Base-by-base conservation (phyloP, 179 eudicot species). In the Amaranthus tricolor region DNA sequence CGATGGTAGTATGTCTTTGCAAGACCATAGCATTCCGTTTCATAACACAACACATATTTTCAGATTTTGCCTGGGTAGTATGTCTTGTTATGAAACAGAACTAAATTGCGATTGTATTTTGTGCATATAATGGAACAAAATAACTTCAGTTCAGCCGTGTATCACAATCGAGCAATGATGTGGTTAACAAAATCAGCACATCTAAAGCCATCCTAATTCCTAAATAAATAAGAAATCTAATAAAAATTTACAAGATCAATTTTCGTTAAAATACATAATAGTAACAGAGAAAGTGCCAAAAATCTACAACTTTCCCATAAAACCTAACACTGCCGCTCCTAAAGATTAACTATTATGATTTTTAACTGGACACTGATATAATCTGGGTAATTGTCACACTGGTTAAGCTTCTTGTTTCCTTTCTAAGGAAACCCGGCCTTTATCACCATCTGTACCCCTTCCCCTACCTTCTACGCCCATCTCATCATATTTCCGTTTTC, bases 401-500 rank as follows among this genome's bases (percentile, higher is more conserved):
- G 5, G 44, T 52, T 81, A 80, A 7, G 74, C 83, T 74, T 77
- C 86, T 70, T 81, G 80, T 82, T 74, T 85, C 68, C 72, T 84
- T 66, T 85, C 84, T 14, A 82, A 53, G 52, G 73, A 78, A 69
- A 54, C 81, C 64, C 83, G 62, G 66, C 83, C 81, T 75, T 79
- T 85, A 71, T 83, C 84, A 44, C 76, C 85, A 14, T 71, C 83
- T 58, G 79, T 76, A 50, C 86, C 84, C 45, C 58, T 70, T 24
- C 77, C 77, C 73, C 81, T 61, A 67, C 76, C 85, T 59, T 77
- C 85, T 60, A 79, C 86, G 20, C 80, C 87, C 74, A 79, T 78
- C 54, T 82, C 84, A 68, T 81, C 82, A 55, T 80, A 77, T 43
- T 79, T 86, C 3, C 80, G 84, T 75, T 82, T 85, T 77, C 83